Base-by-base conservation (phyloP, 176 grass and related monocot genomes). In the Thinopyrum elongatum region DNA sequence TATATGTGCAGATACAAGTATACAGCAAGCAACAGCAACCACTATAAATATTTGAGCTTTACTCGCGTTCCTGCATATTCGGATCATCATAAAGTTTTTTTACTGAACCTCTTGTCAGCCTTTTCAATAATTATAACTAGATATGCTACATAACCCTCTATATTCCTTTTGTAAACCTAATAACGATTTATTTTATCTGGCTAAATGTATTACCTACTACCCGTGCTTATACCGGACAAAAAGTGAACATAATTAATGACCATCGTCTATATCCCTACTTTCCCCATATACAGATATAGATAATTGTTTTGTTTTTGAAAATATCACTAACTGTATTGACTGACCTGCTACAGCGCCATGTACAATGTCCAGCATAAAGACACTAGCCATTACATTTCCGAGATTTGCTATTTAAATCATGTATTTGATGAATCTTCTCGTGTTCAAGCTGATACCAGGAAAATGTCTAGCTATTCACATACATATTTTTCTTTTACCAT, bases 111-210 rank as follows among this genome's bases (percentile, higher is more conserved):
- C 16, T 13, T 26, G 10, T 62, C 38, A 22, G 8, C 36, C n/a
- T 11, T 80, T 65, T 25, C 28, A 78, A 44, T 38, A 80, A 44
- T 28, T 64, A 80, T 23, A 42, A 64, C 39, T 80, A 80, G 41
- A 65, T 21, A 64, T 64, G 59, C 15, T 26, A 29, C 38, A 10
- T 65, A 59, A 42, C 36, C 9, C 62, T 79, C 8, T 80, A 28
- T 44, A 80, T 22, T 80, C 26, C 36, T 29, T 63, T 41, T 39
- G 36, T 79, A 41, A 27, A 63, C 33, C 8, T 63, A 42, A 17
- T 27, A 64, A 42, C n/a, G 5, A 28, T 16, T 63, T 78, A 19
- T 34, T 33, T 78, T 22, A 78, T 26, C 21, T 61, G 33, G 33
- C 12, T 61, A 26, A 61, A 78, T 60, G 25, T 15, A 61, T 42